Evolutionary conservation across 2,329 filamentous ascomycete genomes (phyloP), one percentile per base, ranked within the genome.

Genomic region (Fusarium palustre): DNA sequence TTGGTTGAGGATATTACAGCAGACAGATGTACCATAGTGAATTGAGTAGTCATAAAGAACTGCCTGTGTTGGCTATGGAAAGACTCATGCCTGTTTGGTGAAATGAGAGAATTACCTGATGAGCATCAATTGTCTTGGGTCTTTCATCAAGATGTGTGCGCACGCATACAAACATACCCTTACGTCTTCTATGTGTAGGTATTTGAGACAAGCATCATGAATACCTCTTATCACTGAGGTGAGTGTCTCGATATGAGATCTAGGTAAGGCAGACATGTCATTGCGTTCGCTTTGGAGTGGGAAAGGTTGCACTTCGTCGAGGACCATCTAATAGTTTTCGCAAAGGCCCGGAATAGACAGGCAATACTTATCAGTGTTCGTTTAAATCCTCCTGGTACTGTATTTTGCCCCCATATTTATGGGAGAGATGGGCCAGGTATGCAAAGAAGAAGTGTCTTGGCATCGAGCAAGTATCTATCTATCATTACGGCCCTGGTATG

Each of bases 1-100:
- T 59, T 60, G 49, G 38, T 53, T 22, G 33, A 42, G 36, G 47
- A 22, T 46, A 42, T 20, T 57, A 50, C 42, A 55, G 10, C 28
- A 30, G 28, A 30, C 28, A 30, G 46, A 59, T 64, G 66, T 55
- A 63, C 39, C 58, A 41, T 64, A 36, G 48, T 47, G 42, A 50
- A 59, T 54, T 54, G 41, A 70, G 58, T 52, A 60, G 53, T 39
- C 25, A 56, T 56, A 22, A 45, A 39, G 18, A 41, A 16, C 38
- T 55, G 49, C 38, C 43, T 58, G 25, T 28, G 13, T 28, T 42
- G 33, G 15, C 30, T 28, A 39, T 12, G 4, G 13, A 34, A 24
- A 48, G 13, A 9, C 24, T 24, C 25, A 22, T 13, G 16, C 24
- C 3, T 38, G 9, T 18, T 22, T 10, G 18, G 24, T 38, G 9